These are phyloP conservation scores for Hexamita inflata DNA, from an alignment of 208 protist species.

Conservation along the genomic window DNA sequence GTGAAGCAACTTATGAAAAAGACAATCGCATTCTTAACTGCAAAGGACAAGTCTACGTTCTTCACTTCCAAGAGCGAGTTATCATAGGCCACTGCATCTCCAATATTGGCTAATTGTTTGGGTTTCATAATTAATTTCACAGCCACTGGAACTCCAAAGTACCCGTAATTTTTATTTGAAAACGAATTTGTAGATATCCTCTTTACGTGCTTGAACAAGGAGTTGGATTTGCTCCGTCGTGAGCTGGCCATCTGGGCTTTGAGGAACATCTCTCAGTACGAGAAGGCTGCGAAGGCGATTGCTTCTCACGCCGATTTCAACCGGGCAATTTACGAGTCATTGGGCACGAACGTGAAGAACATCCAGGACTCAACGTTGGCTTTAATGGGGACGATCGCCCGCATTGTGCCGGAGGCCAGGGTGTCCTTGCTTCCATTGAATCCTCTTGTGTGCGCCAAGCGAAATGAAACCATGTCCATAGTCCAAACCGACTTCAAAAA, in stretches of 20 bases:
- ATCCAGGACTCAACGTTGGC: no score
- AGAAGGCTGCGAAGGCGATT: no score
- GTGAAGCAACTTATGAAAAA: neutral
- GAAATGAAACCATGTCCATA: no score
- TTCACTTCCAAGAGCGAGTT: neutral
- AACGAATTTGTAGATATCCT: neutral
- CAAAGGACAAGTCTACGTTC: neutral
- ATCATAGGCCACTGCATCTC: neutral
- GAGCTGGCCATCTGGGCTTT: conserved; percentile 23
- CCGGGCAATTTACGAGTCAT: no score
- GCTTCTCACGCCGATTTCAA: no score
- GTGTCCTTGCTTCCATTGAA: no score
- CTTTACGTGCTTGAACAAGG: neutral
- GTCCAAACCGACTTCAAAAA: no score
- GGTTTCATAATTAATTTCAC: conserved; percentile 24
- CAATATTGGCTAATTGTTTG: neutral
- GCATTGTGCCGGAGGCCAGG: no score
- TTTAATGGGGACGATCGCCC: no score
- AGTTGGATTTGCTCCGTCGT: neutral
- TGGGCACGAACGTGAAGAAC: no score
- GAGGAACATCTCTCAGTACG: conserved; percentile 22
- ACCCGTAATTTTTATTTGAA: neutral
- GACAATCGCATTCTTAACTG: neutral
- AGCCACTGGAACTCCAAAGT: neutral
- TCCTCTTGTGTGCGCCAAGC: no score